Conservation (phyloP, 768 basidiomycete genomes). For the Steccherinum ochraceum region DNA sequence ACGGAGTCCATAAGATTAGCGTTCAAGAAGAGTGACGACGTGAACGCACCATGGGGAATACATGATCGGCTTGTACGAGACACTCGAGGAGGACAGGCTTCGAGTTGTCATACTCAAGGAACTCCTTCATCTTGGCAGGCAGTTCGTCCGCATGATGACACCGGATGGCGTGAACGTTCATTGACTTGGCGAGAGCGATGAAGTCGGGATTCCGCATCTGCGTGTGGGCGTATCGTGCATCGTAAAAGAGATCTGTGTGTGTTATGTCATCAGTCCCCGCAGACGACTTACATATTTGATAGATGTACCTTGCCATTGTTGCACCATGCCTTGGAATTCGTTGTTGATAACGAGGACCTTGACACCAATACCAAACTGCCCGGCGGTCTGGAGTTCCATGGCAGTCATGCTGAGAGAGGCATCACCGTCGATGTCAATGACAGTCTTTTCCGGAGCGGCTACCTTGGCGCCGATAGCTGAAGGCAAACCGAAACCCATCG, state of each 20-base stretch:
- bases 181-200: constrained; percentile 79
- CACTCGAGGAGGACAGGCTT: constrained; percentile 92
- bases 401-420: constrained; percentile 99
- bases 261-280: constrained; percentile 8
- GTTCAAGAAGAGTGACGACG: not conserved
- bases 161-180: constrained; percentile 89
- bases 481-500: constrained; percentile 98
- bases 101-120: constrained; percentile 86
- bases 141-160: constrained; percentile 67
- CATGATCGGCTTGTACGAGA: constrained; percentile 80
- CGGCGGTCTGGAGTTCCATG: constrained; percentile 95
- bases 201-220: constrained; percentile 96
- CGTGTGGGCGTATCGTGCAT: constrained; percentile 94
- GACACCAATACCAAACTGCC: constrained; percentile 88
- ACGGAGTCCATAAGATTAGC: constrained; percentile 9
- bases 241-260: constrained; percentile 83
- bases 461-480: constrained; percentile 96
- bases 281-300: not conserved
- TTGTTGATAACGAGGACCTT: constrained; percentile 93
- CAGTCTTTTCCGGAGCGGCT: constrained; percentile 86
- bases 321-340: constrained; percentile 98
- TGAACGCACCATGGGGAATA: constrained; percentile 77
- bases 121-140: constrained; percentile 96
- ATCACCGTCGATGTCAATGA: constrained; percentile 96
- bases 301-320: constrained; percentile 91